Evolutionary conservation across 1,139 yeast species (phyloP).

Genomic region (Taphrina deformans): DNA sequence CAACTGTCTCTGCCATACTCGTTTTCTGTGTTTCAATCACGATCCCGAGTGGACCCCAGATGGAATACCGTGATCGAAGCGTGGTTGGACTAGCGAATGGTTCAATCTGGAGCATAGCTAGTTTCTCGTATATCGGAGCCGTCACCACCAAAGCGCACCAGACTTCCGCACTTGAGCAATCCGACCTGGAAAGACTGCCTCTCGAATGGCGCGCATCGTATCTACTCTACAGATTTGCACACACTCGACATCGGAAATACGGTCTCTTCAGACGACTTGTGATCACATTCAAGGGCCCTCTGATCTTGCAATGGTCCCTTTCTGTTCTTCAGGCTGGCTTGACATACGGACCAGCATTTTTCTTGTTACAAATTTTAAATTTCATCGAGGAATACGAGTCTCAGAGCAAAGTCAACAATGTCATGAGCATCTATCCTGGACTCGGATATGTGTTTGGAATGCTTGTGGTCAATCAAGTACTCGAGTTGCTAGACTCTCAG

Average conservation of each 20-base stretch:
- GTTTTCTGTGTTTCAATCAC: background rate
- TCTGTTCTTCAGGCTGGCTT: background rate
- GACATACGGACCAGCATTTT: slow-evolving; percentile 9
- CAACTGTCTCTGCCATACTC: background rate
- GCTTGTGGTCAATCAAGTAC: background rate
- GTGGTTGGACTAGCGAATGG: background rate
- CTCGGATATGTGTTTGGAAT: slow-evolving; percentile 11
- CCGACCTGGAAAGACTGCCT: slow-evolving; percentile 2
- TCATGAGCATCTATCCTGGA: background rate
- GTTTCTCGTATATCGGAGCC: background rate
- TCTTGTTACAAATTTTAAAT: slow-evolving; percentile 6
- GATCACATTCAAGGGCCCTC: background rate
- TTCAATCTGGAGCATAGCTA: background rate
- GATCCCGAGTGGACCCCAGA: slow-evolving; percentile 8
- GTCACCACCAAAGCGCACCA: background rate
- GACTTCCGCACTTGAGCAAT: background rate
- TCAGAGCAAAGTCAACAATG: background rate
- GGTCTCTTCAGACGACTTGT: slow-evolving; percentile 1
- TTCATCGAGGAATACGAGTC: slow-evolving; percentile 5
- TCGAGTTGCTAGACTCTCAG: background rate
- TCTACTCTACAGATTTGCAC: background rate
- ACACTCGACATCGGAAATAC: background rate
- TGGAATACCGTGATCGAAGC: slow-evolving; percentile 6
- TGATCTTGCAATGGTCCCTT: background rate
- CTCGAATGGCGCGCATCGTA: background rate